Evolutionary conservation across 2,329 filamentous ascomycete genomes (phyloP).

Genomic region (Botryosphaeria dothidea): DNA sequence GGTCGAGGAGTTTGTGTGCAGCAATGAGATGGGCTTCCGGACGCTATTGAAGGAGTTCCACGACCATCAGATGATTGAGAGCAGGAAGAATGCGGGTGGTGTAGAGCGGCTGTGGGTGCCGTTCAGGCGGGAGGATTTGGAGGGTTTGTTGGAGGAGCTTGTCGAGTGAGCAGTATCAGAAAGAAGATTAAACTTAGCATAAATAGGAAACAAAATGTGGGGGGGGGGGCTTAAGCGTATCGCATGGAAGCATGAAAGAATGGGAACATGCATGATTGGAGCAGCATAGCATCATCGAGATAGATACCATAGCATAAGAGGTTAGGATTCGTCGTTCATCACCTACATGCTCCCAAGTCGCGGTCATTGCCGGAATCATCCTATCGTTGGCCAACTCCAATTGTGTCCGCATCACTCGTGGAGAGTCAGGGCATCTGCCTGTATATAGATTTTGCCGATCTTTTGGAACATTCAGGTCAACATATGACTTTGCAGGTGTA

Average conservation of each 20-base stretch:
- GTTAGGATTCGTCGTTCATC: too few species aligned
- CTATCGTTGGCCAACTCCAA: too few species aligned
- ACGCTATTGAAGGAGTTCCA: slow-evolving; percentile 96
- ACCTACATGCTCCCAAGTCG: too few species aligned
- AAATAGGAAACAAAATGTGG: too few species aligned
- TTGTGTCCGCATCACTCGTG: too few species aligned
- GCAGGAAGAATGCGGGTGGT: slow-evolving; percentile 79
- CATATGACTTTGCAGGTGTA: too few species aligned
- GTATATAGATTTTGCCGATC: too few species aligned
- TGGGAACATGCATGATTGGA: neutral
- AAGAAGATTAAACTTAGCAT: too few species aligned
- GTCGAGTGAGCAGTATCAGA: slow-evolving; percentile 28
- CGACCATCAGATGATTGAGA: slow-evolving; percentile 96
- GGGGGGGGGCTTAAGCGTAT: neutral
- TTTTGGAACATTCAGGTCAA: too few species aligned
- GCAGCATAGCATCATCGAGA: neutral
- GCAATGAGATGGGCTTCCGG: slow-evolving; percentile 92
- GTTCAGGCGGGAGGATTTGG: slow-evolving; percentile 83
- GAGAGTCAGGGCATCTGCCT: too few species aligned
- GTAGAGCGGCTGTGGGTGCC: slow-evolving; percentile 85
- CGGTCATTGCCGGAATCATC: too few species aligned
- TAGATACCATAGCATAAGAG: neutral
- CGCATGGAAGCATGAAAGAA: neutral
- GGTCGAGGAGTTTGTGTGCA: slow-evolving; percentile 94
- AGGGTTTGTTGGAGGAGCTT: slow-evolving; percentile 81